Evolutionary conservation across 176 grass and related monocot species (phyloP).

Genomic region (Zoysia japonica): DNA sequence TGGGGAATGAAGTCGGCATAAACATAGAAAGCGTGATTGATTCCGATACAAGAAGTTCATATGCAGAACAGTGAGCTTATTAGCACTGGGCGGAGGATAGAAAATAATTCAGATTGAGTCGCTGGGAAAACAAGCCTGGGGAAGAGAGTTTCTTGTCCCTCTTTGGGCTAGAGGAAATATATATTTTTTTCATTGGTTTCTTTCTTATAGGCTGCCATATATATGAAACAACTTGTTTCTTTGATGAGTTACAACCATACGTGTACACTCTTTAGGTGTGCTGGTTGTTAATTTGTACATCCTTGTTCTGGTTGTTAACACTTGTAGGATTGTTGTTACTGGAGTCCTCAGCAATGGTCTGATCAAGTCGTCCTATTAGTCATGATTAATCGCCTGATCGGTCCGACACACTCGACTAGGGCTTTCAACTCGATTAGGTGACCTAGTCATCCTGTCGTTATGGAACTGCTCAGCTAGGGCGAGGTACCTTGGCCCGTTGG

Average conservation of each 20-base stretch:
- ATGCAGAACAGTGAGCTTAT: slow-evolving; percentile 30
- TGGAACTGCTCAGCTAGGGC: no score
- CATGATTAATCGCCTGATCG: no score
- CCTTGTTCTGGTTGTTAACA: background rate
- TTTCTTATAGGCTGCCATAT: background rate
- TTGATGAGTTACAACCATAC: slow-evolving; percentile 1
- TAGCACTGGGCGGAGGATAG: background rate
- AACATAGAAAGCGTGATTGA: slow-evolving; percentile 13
- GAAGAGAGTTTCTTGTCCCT: background rate
- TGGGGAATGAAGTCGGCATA: slow-evolving; percentile 37
- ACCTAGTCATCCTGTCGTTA: no score
- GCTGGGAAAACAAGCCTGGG: background rate
- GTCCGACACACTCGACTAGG: no score
- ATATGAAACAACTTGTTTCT: background rate
- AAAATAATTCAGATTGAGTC: slow-evolving; percentile 9
- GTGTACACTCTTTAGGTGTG: background rate
- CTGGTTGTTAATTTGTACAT: background rate
- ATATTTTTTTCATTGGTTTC: background rate
- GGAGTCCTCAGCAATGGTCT: no score
- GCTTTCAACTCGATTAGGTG: no score
- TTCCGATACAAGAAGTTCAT: background rate
- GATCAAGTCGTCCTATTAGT: no score
- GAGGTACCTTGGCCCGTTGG: no score
- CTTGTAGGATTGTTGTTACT: no score
- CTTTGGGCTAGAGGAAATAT: background rate